Evolutionary conservation across 495 filamentous ascomycete genomes (phyloP), one percentile per base, ranked within the genome.

Genomic region (Lepraria neglecta): DNA sequence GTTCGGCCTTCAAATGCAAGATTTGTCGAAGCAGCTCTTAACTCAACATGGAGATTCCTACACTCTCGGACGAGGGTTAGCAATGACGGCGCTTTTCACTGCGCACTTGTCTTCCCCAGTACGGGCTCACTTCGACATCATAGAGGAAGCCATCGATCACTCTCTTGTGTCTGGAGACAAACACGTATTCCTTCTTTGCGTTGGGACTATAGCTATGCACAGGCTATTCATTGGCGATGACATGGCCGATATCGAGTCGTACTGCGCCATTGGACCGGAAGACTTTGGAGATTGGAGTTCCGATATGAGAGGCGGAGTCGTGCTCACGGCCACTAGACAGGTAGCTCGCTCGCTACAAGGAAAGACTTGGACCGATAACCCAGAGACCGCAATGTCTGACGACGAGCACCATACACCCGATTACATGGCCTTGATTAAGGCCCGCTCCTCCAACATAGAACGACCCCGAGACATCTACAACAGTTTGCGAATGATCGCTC

Each of bases 271-370:
- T 61, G 81, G 82, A 21, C 85, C 87, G 7, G 87, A 91, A 60
- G 91, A 95, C 57, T 81, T 91, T 53, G 83, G 81, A 1, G 80
- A 82, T 44, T 95, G 89, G 89, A 69, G 79, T 33, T 74, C 80
- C 48, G 89, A 95, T 71, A 83, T 87, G n/a, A 82, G 90, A 31
- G 91, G 90, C 17, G 91, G 91, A 12, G 83, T 83, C 7, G 77
- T 89, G 64, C 77, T 95, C 12, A 80, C 89, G 60, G 78, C 58
- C 33, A 65, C 44, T 60, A 75, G 85, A 65, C 90, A 95, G 74
- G 84, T 86, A 58, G 82, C 82, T 51, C 81, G 89, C 17, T 89
- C 91, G 19, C 72, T 96, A 33, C 89, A 92, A 74, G 91, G 91
- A 43, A 95, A 92, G 71, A 95, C 91, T 0, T 74, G 78, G n/a